Conservation (phyloP, 352 stramenopile species). For the Globisporangium canariense region DNA sequence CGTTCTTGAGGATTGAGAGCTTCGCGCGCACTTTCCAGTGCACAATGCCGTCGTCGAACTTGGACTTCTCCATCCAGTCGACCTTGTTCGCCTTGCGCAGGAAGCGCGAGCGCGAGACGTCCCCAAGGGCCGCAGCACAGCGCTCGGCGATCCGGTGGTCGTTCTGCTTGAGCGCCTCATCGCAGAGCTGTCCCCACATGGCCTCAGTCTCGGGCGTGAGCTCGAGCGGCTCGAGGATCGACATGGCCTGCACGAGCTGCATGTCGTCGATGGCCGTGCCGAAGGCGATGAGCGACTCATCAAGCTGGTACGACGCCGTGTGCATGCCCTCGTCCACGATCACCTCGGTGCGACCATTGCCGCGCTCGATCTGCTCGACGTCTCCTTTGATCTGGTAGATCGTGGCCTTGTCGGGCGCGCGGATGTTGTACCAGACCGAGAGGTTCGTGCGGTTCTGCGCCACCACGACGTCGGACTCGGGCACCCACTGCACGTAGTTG, state of each 20-base stretch:
- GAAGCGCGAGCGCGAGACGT: slow-evolving; percentile 87
- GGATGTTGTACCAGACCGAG: slow-evolving; percentile 96
- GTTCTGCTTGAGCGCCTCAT: slow-evolving; percentile 82
- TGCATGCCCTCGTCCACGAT: slow-evolving; percentile 95
- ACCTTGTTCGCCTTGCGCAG: slow-evolving; percentile 90
- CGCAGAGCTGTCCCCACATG: slow-evolving; percentile 92
- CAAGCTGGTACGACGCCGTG: slow-evolving; percentile 90
- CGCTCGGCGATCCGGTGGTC: slow-evolving; percentile 89
- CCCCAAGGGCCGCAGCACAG: slow-evolving; percentile 88
- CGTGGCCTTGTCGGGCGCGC: slow-evolving; percentile 90
- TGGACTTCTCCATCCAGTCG: slow-evolving; percentile 72
- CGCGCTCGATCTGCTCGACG: slow-evolving; percentile 93
- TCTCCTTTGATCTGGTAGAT: slow-evolving; percentile 95
- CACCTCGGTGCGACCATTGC: slow-evolving; percentile 91
- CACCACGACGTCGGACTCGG: slow-evolving; percentile 94
- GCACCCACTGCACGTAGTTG: slow-evolving; percentile 96
- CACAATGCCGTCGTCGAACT: slow-evolving; percentile 69
- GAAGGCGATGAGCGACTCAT: slow-evolving; percentile 94
- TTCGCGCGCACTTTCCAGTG: slow-evolving; percentile 87
- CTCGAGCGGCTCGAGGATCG: slow-evolving; percentile 91
- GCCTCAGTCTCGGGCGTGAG: slow-evolving; percentile 89
- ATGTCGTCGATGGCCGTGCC: slow-evolving; percentile 92
- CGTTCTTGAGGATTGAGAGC: slow-evolving; percentile 86
- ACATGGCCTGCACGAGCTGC: slow-evolving; percentile 89
- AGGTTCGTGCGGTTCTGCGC: slow-evolving; percentile 90